Percentiles rank a stretch among this genome's conserved stretches.
Evolutionary conservation across 1,284 basidiomycete genomes (phyloP).

Genomic region (Tilletia horrida): DNA sequence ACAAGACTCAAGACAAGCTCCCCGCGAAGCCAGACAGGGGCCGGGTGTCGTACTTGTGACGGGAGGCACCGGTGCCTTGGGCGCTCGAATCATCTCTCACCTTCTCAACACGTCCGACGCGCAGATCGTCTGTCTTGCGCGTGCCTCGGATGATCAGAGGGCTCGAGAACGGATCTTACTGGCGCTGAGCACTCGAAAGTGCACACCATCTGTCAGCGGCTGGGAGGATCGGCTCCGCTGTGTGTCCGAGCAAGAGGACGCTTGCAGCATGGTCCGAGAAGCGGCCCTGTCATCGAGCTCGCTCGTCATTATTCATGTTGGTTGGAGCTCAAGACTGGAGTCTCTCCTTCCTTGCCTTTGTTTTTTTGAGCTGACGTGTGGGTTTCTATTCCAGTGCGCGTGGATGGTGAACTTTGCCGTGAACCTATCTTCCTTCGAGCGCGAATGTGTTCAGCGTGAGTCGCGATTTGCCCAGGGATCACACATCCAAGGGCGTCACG

Average conservation of each 20-base stretch:
- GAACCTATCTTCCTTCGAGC: conserved; percentile 32
- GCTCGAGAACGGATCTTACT: conserved; percentile 22
- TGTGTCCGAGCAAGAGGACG: neutral
- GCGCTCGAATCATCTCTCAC: conserved; percentile 63
- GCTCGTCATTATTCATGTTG: conserved; percentile 17
- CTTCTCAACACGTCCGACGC: conserved; percentile 54
- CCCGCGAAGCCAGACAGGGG: too few species aligned
- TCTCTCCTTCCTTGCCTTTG: too few species aligned
- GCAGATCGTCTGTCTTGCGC: conserved; percentile 61
- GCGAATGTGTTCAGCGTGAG: conserved; percentile 27
- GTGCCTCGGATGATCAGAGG: conserved; percentile 57
- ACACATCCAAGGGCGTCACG: conserved; percentile 15
- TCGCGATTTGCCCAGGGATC: neutral
- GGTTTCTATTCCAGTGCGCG: conserved; percentile 41
- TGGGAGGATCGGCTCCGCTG: neutral
- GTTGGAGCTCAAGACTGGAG: too few species aligned
- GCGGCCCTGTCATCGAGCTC: neutral
- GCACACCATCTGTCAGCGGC: neutral
- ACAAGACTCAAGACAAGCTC: neutral
- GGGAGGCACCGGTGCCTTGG: conserved; percentile 65
- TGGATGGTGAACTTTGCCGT: conserved; percentile 48
- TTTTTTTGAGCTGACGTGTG: too few species aligned
- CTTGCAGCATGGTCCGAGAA: neutral
- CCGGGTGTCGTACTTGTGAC: conserved; percentile 58
- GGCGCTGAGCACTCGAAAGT: conserved; percentile 32